Evolutionary conservation across 2,329 filamentous ascomycete genomes (phyloP), one percentile per base, ranked within the genome.

Genomic region (Metarhizium sp.): DNA sequence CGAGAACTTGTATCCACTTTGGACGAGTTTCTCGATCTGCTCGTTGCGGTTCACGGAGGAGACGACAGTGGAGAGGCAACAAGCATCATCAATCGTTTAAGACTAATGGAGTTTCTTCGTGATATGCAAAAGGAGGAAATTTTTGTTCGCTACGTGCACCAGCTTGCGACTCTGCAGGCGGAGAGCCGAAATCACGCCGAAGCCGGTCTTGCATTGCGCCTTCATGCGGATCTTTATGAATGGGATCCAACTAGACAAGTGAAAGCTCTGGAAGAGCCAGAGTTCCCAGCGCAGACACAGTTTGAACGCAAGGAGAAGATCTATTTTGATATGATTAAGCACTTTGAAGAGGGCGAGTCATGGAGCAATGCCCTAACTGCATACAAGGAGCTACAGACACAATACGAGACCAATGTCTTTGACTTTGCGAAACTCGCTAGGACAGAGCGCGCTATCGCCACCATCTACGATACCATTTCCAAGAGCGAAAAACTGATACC

Each of bases 51-150:
- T 0, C 90, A 96, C 67, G 87, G 87, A 61, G 86, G 85, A 1
- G 89, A 89, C 53, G 78, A 77, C 42, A 80, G 77, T 4, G 87
- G 84, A 48, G 90, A 96, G 65, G 85, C 88, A 1, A 87, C 87
- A 7, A 84, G 88, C 58, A 88, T 95, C 60, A 89, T 96, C 70
- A 91, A 96, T 69, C 90, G 90, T 0, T 75, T 97, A 52, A 84
- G 90, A 55, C 76, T 97, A 30, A 96, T 97, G 92, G 90, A 96
- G 63, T 97, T 96, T 71, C 79, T 97, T 62, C 88, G 91, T 61
- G 91, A 96, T 66, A 95, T 96, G 87, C 89, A 95, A 62, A 95
- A 95, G 66, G 91, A 96, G 68, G 92, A 96, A 64, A 96, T 96
- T 56, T 97, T 96, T 69, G 88, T 96, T 60, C 87, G 91, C 60